Percentiles rank a stretch among this genome's conserved stretches.
Evolutionary conservation across 1,284 basidiomycete species (phyloP).

Genomic region (Microbotryum silenes-acaulis): DNA sequence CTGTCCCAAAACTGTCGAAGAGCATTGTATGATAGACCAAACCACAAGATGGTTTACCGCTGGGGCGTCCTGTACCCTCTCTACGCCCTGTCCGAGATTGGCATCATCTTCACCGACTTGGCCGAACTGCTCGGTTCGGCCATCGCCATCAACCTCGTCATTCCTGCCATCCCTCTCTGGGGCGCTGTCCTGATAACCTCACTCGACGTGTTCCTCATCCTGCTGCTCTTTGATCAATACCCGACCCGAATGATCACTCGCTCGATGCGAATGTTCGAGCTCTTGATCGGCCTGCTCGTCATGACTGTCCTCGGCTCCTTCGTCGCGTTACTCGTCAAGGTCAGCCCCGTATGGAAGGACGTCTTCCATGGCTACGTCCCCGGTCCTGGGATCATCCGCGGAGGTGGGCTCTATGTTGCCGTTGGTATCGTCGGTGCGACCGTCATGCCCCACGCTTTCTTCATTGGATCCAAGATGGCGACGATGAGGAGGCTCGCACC

Average conservation of each 20-base stretch:
- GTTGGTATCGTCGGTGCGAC: constrained; percentile 68
- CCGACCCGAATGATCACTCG: constrained; percentile 34
- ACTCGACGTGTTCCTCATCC: constrained; percentile 70
- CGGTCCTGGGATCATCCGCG: constrained; percentile 53
- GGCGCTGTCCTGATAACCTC: constrained; percentile 75
- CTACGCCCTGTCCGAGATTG: constrained; percentile 60
- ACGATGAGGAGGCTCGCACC: constrained; percentile 58
- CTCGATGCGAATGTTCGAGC: constrained; percentile 52
- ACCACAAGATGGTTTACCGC: constrained; percentile 53
- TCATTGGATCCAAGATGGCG: constrained; percentile 76
- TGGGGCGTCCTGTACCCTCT: constrained; percentile 52
- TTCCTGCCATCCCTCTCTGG: constrained; percentile 69
- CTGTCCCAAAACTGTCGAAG: constrained; percentile 54
- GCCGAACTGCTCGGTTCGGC: constrained; percentile 67
- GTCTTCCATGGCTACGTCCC: constrained; percentile 84
- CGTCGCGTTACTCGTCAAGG: constrained; percentile 65
- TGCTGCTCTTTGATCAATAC: constrained; percentile 42
- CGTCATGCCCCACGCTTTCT: constrained; percentile 85
- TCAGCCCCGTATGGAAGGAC: constrained; percentile 64
- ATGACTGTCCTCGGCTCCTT: constrained; percentile 74
- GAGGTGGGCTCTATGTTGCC: constrained; percentile 67
- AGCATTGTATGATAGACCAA: constrained; percentile 57
- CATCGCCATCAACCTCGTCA: constrained; percentile 69
- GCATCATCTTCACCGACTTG: constrained; percentile 67
- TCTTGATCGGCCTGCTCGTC: constrained; percentile 59